Base-by-base conservation (phyloP, 169 alveolate species). In the Cryptosporidium baileyi region DNA sequence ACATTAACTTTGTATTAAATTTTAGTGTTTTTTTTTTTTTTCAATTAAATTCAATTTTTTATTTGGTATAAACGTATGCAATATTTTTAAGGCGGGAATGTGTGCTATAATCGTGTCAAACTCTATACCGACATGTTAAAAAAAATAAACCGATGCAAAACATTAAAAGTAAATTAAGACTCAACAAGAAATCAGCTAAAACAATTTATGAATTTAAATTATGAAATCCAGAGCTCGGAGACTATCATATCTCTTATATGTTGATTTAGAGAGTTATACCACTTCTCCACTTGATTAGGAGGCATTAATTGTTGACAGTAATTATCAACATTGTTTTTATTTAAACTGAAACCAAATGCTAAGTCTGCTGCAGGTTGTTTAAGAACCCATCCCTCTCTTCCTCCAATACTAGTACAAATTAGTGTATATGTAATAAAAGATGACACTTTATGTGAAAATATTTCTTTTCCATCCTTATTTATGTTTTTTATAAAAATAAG, bases 21-120 rank as follows among this genome's bases (percentile, higher is more conserved):
- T 43, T 43, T 43, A 9, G 8, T 41, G 8, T 41, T 41, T 43
- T 43, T 43, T 15, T 43, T 11, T 43, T 43, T 43, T 0, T 43
- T 43, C 9, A 11, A 43, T 13, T 52, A 52, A n/a, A 52, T 9
- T 13, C 11, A 28, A 8, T 11, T 57, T 13, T 13, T 1, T 5
- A 17, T 17, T 11, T 52, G 61, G 61, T n/a, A 11, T 65, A 24
- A 40, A 65, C 81, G 81, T 45, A 65, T 65, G 81, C 81, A 65
- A 47, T 47, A 45, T 32, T 28, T 19, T 47, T 44, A n/a, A 65
- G 81, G 81, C 81, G 81, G 81, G 81, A n/a, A 51, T 65, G 81
- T 65, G 81, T 65, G 81, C 15, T 44, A 26, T 63, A 38, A 8
- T 43, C 15, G 26, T 65, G 43, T 17, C 17, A 15, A 61, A 47